Base-by-base conservation (phyloP, 169 alveolate species). In the Plasmodium knowlesi region DNA sequence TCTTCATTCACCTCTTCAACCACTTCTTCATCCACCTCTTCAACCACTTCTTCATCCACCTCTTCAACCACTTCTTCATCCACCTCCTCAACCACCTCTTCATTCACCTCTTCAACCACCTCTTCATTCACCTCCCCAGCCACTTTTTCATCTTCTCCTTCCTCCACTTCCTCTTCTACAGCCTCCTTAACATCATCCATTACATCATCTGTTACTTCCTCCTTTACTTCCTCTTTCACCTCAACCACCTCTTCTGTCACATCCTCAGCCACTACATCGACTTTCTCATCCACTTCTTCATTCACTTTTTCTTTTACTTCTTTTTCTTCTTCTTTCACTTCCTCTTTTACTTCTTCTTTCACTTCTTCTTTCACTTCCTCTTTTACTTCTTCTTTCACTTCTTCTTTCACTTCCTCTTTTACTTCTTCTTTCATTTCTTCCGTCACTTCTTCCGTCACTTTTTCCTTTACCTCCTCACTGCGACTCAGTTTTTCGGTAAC, bases 401-500 rank as follows among this genome's bases (percentile, higher is more conserved):
- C 22, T 5, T 14, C 74, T 6, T 16, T n/a, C 74, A 61, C 34
- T 0, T 61, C 74, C 32, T 61, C 74, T 4, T 10, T 25, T 9
- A 61, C 4, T 34, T 50, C 19, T 0, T 53, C 37, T 12, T 6
- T 16, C 78, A 12, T 0, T 0, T 82, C 61, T 12, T 54, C 4
- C 3, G 6, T 30, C 12, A 22, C 37, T 25, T 9, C 71, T 14
- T 46, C 71, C 5, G n/a, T 80, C 88, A 30, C 32, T 19, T 8
- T 10, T 19, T 74, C 34, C 12, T 1, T 34, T 14, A 78, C 22
- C 8, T 22, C 0, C 61, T 14, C 43, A 32, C 50, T 37, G 5
- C 39, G 19, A 10, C 76, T 28, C 39, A 84, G 19, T 22, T 84
- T 84, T 39, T 72, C 72, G 12, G 76, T 84, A 6, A 84, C 39